Base-by-base conservation (phyloP, 2,329 filamentous ascomycete genomes). In the Orbilia ellipsospora region DNA sequence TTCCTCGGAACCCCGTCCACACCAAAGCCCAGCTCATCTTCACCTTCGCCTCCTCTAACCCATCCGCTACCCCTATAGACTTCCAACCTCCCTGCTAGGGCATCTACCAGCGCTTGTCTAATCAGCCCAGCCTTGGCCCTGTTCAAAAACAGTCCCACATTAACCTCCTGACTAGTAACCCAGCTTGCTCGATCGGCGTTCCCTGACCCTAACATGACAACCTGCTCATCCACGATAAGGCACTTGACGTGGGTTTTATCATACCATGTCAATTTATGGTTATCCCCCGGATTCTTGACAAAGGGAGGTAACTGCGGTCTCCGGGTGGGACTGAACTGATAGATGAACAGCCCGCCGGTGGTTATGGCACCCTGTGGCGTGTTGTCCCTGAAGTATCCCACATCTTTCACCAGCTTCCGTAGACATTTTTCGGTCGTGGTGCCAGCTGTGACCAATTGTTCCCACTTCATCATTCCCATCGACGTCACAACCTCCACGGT, bases 151-250 rank as follows among this genome's bases (percentile, higher is more conserved):
- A 88, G 84, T 0, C 85, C 85, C 31, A 95, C 84, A 0, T 92
- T 92, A 20, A 95, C 83, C 82, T 96, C 92, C 82, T 95, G 92
- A 81, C 91, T 94, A 4, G 92, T 95, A 82, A 88, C 94, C 91
- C 91, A 95, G 80, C 91, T 94, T 6, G 92, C 92, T 0, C 92
- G 87, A 82, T 96, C 92, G 85, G 94, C 88, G 80, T 96, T 96
- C 0, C 92, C 92, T 16, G 91, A 94, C 0, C 92, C 92, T 1
- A 95, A 83, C 0, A 95, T 85, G 0, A 90, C 84, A 18, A 89
- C 88, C 75, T 88, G 84, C 0, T 85, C 85, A 80, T 96, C 92
- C 1, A 94, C 87, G 64, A 93, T 85, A 0, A 88, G 90, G 80
- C 93, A 85, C 82, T 96, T 96, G 69, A 94, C 84, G 82, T 96